Evolutionary conservation across 2,329 filamentous ascomycete species (phyloP), one percentile per base, ranked within the genome.

Genomic region (Sclerotinia trifoliorum): DNA sequence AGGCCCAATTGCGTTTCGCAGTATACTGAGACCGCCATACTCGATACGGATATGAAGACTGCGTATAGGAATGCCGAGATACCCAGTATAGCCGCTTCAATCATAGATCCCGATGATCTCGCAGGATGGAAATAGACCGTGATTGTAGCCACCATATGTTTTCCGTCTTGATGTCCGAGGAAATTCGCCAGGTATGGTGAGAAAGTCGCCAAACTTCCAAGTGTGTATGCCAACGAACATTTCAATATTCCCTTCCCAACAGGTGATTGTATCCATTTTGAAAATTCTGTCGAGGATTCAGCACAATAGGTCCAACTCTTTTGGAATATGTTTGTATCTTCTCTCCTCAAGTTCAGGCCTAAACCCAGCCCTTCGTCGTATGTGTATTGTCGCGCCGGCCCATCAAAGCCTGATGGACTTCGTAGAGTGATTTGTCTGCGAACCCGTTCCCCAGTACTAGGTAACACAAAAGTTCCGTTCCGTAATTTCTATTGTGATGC

Each of bases 111-210:
- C 35, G 89, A 86, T 24, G 92, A 92, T 68, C 94, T 85, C 7
- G 93, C 92, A 5, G 94, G 93, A 78, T 97, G 93, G 75, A 97
- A 98, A 77, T 97, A 98, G 15, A 97, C 94, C 0, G 93, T 96
- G 68, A 97, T 88, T 2, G 94, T 97, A 44, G 93, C 93, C 64
- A 97, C 93, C 76, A 97, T 89, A 79, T 97, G 94, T 77, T 97
- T 97, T 63, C 93, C 93, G 79, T 97, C 94, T 76, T 93, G 90
- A 71, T 89, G 71, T 84, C 94, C 94, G 21, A 97, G 82, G 68
- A 93, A 86, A 10, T 83, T 81, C 21, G 93, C 89, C 67, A 97
- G 83, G 3, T 85, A 84, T 2, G 89, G 86, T 71, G 92, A 88
- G 74, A 97, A 95, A 0, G 94, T 97, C 48, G 90, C 93, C 78